These are phyloP conservation scores for Chimonanthus praecox DNA, from an alignment of 164 flowering plant species.

Conservation along the genomic window DNA sequence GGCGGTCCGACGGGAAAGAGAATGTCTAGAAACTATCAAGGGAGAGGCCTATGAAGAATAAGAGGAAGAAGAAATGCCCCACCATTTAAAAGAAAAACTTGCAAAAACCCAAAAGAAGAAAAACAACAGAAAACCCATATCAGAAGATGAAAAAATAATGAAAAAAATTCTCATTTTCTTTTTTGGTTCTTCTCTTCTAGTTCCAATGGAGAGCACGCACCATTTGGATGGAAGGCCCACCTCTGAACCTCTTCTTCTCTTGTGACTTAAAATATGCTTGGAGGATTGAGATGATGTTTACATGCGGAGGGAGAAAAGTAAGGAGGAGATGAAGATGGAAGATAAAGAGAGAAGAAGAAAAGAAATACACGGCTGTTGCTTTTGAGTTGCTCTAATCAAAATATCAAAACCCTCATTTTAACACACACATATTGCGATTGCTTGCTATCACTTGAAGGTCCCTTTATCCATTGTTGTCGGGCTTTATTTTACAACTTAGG, in stretches of 20 bases:
- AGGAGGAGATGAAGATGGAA: constrained; percentile 11
- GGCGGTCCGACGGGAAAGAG: background rate
- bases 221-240: constrained; percentile 39
- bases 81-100: no score
- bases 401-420: constrained; percentile 32
- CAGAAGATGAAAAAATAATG: constrained; percentile 26
- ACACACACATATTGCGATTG: no score
- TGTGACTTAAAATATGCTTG: constrained; percentile 6
- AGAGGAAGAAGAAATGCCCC: no score
- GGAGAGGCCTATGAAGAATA: constrained; percentile 53
- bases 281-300: constrained; percentile 9
- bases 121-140: constrained; percentile 1
- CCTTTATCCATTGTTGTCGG: no score
- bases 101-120: no score
- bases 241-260: constrained; percentile 22
- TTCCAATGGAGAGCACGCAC: constrained; percentile 36
- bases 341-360: background rate
- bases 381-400: constrained; percentile 38
- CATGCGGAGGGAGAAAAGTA: constrained; percentile 16
- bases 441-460: no score
- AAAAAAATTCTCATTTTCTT: background rate
- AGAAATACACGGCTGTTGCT: constrained; percentile 36
- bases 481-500: no score
- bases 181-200: no score
- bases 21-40: constrained; percentile 24